Evolutionary conservation across 1,139 yeast species (phyloP).

Genomic region (Yamadazyma triangularis): DNA sequence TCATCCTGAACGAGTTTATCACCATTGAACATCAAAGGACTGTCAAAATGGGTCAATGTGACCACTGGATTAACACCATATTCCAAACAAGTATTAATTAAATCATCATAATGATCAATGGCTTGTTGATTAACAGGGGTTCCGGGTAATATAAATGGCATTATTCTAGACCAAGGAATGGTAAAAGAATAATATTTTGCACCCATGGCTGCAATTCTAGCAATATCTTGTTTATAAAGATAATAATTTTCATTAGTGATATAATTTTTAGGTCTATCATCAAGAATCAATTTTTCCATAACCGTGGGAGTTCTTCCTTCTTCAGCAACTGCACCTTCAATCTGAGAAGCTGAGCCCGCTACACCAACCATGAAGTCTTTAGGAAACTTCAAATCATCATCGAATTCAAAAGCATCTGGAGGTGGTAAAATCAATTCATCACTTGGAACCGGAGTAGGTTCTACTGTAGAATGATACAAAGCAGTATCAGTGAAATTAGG

Average conservation of each 20-base stretch:
- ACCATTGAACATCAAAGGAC: conserved; percentile 20
- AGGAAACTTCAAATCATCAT: conserved; percentile 15
- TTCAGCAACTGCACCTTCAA: conserved; percentile 32
- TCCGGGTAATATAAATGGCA: conserved; percentile 25
- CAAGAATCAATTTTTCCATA: conserved; percentile 16
- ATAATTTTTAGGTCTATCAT: conserved; percentile 14
- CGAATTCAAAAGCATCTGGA: conserved; percentile 14
- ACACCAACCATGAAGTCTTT: conserved; percentile 18
- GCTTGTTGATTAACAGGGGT: conserved; percentile 27
- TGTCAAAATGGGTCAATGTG: conserved; percentile 31
- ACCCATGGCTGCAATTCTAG: conserved; percentile 29
- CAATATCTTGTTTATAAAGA: conserved; percentile 28
- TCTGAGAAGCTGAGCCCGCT: conserved; percentile 25
- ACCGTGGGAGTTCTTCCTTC: conserved; percentile 31
- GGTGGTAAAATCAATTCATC: conserved; percentile 17
- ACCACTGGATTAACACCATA: conserved; percentile 28
- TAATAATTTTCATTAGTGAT: conserved; percentile 29
- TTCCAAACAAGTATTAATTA: conserved; percentile 22
- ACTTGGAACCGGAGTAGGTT: conserved; percentile 19
- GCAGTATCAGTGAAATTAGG: conserved; percentile 13
- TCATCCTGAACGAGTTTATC: conserved; percentile 3
- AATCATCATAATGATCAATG: conserved; percentile 30
- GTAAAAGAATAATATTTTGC: conserved; percentile 28
- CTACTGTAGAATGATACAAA: conserved; percentile 17
- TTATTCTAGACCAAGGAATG: conserved; percentile 33